A percentile compares a stretch with the other conserved stretches of the same genome.
Conservation (phyloP, 805 yeast genomes). For the Starmerella vaccinii region DNA sequence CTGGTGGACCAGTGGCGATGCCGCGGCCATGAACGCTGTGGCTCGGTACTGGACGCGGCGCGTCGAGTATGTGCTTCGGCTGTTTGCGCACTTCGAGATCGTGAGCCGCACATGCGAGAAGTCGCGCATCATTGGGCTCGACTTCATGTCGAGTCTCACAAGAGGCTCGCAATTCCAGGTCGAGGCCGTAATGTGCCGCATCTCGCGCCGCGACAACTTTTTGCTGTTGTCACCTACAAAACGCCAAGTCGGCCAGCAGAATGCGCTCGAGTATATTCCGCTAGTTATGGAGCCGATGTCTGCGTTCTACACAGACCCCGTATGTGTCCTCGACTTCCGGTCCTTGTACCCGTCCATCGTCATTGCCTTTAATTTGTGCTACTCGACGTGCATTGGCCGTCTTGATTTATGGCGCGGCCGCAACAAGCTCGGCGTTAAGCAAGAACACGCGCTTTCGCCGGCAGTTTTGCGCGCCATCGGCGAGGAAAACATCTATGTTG, state of each 20-base stretch:
- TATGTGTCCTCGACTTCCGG: slow-evolving; percentile 85
- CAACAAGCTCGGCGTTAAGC: slow-evolving; percentile 28
- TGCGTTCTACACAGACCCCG: slow-evolving; percentile 74
- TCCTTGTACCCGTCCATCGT: slow-evolving; percentile 87
- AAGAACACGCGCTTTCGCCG: slow-evolving; percentile 37
- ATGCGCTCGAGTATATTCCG: slow-evolving; percentile 78
- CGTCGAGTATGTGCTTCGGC: slow-evolving; percentile 36
- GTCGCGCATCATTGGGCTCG: slow-evolving; percentile 78
- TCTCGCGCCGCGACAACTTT: slow-evolving; percentile 67
- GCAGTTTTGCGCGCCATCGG: slow-evolving; percentile 34
- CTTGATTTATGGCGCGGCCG: slow-evolving; percentile 28
- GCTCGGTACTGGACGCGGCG: slow-evolving; percentile 41
- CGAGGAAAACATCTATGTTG: slow-evolving; percentile 45
- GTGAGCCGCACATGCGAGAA: slow-evolving; percentile 67
- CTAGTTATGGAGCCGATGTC: slow-evolving; percentile 88
- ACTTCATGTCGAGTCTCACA: slow-evolving; percentile 74
- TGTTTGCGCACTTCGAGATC: slow-evolving; percentile 54
- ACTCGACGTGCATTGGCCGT: slow-evolving; percentile 36
- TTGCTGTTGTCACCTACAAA: slow-evolving; percentile 70
- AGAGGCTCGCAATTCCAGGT: slow-evolving; percentile 93
- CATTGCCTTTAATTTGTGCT: slow-evolving; percentile 77
- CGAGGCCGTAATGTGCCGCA: slow-evolving; percentile 67
- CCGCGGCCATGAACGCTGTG: slow-evolving; percentile 27
- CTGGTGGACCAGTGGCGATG: slow-evolving; percentile 33
- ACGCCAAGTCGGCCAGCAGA: slow-evolving; percentile 69